Conservation (phyloP, 2,329 filamentous ascomycete species). For the Colletotrichum lupini region DNA sequence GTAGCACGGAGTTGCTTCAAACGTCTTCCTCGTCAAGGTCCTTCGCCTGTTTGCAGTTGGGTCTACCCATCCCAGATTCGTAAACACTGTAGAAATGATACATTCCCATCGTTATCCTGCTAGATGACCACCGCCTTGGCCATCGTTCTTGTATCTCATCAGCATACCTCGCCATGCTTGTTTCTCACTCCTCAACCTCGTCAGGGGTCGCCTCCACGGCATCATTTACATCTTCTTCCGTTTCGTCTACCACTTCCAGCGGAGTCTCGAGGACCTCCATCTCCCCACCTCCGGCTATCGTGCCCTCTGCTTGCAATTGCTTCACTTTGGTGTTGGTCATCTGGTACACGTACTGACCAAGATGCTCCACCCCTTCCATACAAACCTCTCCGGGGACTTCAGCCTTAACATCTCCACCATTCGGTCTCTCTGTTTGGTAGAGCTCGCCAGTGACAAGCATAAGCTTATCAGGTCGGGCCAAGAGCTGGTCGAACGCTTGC, state of each 20-base stretch:
- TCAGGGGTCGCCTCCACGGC: conserved; percentile 41
- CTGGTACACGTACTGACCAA: conserved; percentile 95
- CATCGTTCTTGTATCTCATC: conserved; percentile 5
- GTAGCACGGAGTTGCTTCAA: background rate
- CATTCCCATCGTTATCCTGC: background rate
- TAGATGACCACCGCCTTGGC: background rate
- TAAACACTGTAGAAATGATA: background rate
- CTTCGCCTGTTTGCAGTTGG: background rate
- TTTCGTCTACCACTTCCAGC: conserved; percentile 41
- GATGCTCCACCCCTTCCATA: conserved; percentile 93
- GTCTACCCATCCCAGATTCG: background rate
- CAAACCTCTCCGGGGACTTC: conserved; percentile 68
- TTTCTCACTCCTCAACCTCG: conserved; percentile 44
- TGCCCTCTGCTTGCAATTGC: conserved; percentile 57
- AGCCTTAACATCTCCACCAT: conserved; percentile 57
- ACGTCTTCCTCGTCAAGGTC: background rate
- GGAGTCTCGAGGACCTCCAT: conserved; percentile 38
- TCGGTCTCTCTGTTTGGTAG: conserved; percentile 74
- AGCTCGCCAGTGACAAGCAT: conserved; percentile 86
- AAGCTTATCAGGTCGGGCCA: conserved; percentile 83
- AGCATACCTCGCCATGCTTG: background rate
- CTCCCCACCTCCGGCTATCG: conserved; percentile 38
- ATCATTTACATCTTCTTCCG: conserved; percentile 37
- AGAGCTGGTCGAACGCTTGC: conserved; percentile 83
- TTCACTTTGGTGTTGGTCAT: conserved; percentile 79